Evolutionary conservation across 169 alveolate species (phyloP), one percentile per base, ranked within the genome.

Genomic region (Eimeria maxima): DNA sequence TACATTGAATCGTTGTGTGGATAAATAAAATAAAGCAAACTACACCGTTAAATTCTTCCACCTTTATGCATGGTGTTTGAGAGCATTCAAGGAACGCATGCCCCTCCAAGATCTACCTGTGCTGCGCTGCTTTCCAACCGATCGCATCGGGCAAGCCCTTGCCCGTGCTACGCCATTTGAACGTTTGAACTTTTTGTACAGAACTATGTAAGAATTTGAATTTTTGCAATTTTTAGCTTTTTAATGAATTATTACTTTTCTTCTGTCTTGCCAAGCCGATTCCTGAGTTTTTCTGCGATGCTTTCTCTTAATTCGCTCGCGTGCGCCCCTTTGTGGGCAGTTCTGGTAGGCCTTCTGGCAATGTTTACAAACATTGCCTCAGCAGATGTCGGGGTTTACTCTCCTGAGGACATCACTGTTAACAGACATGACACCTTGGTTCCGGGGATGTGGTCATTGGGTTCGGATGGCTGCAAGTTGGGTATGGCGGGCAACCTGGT

Each of bases 401-500:
- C 83, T 33, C 55, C 55, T 73, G 83, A 73, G 0, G 83, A 24
- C 20, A 73, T 11, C 11, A 8, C 4, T 20, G 83, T 73, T 27
- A 13, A 42, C 24, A 42, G 47, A 38, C 8, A 22, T 1, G 55
- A 78, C 24, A 29, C 29, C 38, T 45, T 78, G 29, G 45, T 42
- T 50, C n/a, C 18, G 38, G 38, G 44, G 2, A 45, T 47, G 69
- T 78, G 89, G 89, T 78, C 55, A 11, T 4, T 78, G 69, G 55
- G 69, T 24, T 7, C 60, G 8, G 89, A 78, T 3, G 89, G 89
- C 42, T 78, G 89, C 69, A 8, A 33, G 7, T 11, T 78, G 14
- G 89, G 89, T 5, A 4, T 24, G 38, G 47, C 89, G 10, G 89
- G 89, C 22, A 78, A 78, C 69, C 89, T 78, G 14, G 69, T 78